Evolutionary conservation across 768 basidiomycete genomes (phyloP), one percentile per base, ranked within the genome.

Genomic region (Dioszegia hungarica): DNA sequence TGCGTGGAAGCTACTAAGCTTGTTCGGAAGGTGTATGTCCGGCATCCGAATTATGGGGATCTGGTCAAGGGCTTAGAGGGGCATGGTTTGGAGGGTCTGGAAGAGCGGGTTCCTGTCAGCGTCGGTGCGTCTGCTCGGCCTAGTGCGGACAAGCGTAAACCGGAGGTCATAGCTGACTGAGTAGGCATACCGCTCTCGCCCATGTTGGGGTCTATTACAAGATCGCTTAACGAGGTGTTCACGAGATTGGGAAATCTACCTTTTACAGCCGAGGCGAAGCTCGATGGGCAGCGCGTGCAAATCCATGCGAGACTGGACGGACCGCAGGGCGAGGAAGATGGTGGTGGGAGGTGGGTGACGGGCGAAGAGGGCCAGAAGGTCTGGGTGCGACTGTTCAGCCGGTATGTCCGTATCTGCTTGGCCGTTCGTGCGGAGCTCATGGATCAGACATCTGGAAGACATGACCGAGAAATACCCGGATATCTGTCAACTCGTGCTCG

Each of bases 381-480:
- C 1, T 79, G 77, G 75, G 81, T 89, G 38, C 82, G 83, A 50
- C 79, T 93, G 46, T 94, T 94, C 78, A 89, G 88, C 57, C 56
- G 74, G 71, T 74, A 51, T 45, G 72, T 56, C 27, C 2, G 1
- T 15, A 27, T 36, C 41, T 43, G 45, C 5, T 20, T 36, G 9
- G 17, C n/a, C 11, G 28, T 19, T 9, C 6, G n/a, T 27, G n/a
- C 2, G 48, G 29, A 24, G 48, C 44, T 64, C 38, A 56, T n/a
- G 9, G 12, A n/a, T 14, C 5, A 84, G 90, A 53, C 89, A 91
- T 79, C 79, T 94, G 29, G 90, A 93, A 77, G 85, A 91, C 67
- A 92, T 92, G 91, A 91, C 89, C 1, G 83, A 84, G 58, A 92
- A 94, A 88, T 93, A 93, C 74, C 90, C 90, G 6, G 90, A 93